These are phyloP conservation scores for Arthroderma sp. DNA, from an alignment of 2,329 filamentous ascomycete species.

Conservation along the genomic window DNA sequence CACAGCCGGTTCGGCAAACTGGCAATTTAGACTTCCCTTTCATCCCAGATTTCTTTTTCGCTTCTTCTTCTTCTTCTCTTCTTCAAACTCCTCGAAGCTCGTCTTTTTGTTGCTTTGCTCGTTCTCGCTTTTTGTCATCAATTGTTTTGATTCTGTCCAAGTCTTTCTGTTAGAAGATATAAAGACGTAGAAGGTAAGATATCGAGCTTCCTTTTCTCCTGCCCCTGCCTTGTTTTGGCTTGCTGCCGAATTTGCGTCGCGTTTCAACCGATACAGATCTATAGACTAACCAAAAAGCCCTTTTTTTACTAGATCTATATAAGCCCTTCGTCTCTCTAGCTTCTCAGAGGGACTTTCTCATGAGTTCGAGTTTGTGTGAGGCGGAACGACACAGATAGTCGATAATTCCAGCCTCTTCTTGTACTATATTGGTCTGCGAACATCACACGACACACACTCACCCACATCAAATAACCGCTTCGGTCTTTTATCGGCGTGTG, in stretches of 20 bases:
- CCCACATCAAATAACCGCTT: not conserved
- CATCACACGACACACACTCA: not conserved
- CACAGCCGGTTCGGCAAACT: not conserved
- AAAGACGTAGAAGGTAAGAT: not conserved
- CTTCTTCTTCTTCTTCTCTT: too few species aligned
- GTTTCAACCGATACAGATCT: not conserved
- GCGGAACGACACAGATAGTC: constrained; percentile 13
- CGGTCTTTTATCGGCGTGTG: not conserved
- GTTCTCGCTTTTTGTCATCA: not conserved
- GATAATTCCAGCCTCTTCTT: constrained; percentile 11
- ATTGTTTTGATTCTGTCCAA: too few species aligned
- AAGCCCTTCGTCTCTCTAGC: too few species aligned
- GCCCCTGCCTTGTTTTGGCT: not conserved
- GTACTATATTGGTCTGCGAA: not conserved
- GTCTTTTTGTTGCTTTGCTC: not conserved
- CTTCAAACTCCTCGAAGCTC: not conserved
- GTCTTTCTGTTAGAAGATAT: too few species aligned
- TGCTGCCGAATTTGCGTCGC: not conserved
- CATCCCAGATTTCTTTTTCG: not conserved
- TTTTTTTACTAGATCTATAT: not conserved
- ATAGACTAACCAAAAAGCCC: not conserved
- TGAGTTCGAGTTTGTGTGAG: constrained; percentile 11
- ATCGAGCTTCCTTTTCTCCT: not conserved
- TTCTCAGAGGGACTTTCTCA: constrained; percentile 10
- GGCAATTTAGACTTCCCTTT: not conserved